phyloP scores from a whole-genome alignment of 768 basidiomycete species.

The Tubosaeta sp. region DNA sequence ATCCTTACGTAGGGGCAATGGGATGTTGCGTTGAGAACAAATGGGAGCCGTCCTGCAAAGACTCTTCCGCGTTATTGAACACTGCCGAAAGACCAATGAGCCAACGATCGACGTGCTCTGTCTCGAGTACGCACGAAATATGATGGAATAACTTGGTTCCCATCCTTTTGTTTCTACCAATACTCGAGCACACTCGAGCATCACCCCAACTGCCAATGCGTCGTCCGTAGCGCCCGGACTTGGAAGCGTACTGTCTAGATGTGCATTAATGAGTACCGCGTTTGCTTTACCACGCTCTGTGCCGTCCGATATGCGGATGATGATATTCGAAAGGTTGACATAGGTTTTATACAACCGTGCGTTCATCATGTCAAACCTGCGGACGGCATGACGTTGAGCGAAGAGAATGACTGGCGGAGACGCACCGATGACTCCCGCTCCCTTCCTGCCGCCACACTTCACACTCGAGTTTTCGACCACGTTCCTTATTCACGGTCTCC shows the following conservation, averaged over 20 bases:
- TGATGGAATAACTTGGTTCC: slow-evolving; percentile 70
- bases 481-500: slow-evolving; percentile 38
- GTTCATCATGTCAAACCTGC: slow-evolving; percentile 89
- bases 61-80: slow-evolving; percentile 95
- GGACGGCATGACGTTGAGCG: not conserved
- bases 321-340: slow-evolving; percentile 80
- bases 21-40: slow-evolving; percentile 89
- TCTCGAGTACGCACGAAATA: slow-evolving; percentile 62
- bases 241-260: slow-evolving; percentile 87
- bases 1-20: slow-evolving; percentile 58
- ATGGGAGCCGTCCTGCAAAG: slow-evolving; percentile 91
- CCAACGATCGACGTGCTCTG: not conserved
- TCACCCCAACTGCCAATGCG: slow-evolving; percentile 81
- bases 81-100: slow-evolving; percentile 41
- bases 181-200: slow-evolving; percentile 86
- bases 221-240: slow-evolving; percentile 90
- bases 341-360: slow-evolving; percentile 83
- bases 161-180: slow-evolving; percentile 59
- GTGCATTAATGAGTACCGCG: slow-evolving; percentile 82
- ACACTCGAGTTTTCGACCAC: slow-evolving; percentile 66
- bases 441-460: slow-evolving; percentile 91
- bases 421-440: slow-evolving; percentile 82
- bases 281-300: slow-evolving; percentile 69
- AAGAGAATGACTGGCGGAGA: not conserved
- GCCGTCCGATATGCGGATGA: slow-evolving; percentile 81